Percentiles rank a stretch among this genome's conserved stretches.
Conservation (phyloP, 208 protist species). For the Strigomonas culicis region DNA sequence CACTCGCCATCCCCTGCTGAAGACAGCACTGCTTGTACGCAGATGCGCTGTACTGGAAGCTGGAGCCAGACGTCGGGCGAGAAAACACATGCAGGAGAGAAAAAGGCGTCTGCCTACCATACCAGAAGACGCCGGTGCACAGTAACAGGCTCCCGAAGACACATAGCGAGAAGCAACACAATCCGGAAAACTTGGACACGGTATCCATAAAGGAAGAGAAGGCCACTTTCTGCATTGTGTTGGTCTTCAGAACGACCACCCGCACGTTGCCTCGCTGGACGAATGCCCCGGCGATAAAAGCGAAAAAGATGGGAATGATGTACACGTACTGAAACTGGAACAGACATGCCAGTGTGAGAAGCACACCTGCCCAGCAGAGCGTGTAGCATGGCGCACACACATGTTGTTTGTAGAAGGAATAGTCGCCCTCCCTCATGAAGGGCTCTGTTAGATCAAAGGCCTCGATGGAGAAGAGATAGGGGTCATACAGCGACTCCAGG, state of each 20-base stretch:
- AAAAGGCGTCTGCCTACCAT: constrained; percentile 17
- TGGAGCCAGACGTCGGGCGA: constrained; percentile 5
- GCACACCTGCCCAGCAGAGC: constrained; percentile 11
- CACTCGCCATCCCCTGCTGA: neutral
- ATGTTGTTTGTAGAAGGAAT: constrained; percentile 24
- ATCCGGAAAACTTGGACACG: constrained; percentile 16
- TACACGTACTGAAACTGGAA: constrained; percentile 19
- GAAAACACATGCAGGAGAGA: constrained; percentile 32
- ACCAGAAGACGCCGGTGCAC: constrained; percentile 30
- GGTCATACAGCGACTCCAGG: neutral
- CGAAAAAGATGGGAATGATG: constrained; percentile 13
- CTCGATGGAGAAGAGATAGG: neutral
- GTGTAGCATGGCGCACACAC: constrained; percentile 7
- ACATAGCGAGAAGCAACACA: constrained; percentile 17
- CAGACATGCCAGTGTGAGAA: constrained; percentile 14
- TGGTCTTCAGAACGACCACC: constrained; percentile 32
- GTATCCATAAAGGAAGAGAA: constrained; percentile 56
- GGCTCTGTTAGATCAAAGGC: constrained; percentile 23
- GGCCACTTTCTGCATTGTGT: constrained; percentile 14
- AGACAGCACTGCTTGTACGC: neutral
- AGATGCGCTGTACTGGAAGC: neutral
- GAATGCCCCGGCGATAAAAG: constrained; percentile 33
- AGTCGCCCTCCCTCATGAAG: constrained; percentile 17
- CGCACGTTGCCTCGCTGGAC: constrained; percentile 37
- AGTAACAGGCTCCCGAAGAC: constrained; percentile 15